phyloP scores from a whole-genome alignment of 345 rosid species.

The Chamaenerion angustifolium region DNA sequence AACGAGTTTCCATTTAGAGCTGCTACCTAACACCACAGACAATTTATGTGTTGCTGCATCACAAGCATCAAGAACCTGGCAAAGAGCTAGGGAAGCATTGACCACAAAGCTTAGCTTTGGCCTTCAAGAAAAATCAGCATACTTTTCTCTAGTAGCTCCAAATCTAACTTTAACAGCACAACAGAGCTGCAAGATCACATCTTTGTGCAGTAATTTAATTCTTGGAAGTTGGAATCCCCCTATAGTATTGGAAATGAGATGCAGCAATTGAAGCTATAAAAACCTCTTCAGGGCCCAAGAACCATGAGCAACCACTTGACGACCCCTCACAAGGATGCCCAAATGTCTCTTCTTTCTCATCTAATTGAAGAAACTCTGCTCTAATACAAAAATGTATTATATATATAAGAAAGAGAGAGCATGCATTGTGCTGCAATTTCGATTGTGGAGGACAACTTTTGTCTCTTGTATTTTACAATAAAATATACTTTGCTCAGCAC shows the following conservation, averaged over 20 bases:
- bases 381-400: no score
- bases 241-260: slow-evolving; percentile 29
- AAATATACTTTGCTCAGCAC: no score
- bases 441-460: no score
- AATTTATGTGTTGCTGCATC: slow-evolving; percentile 29
- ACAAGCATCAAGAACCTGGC: slow-evolving; percentile 50
- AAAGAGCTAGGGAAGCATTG: slow-evolving; percentile 37
- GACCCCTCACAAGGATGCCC: slow-evolving; percentile 20
- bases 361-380: no score
- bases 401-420: no score
- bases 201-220: slow-evolving; percentile 31
- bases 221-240: slow-evolving; percentile 37
- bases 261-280: slow-evolving; percentile 35
- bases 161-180: slow-evolving; percentile 47
- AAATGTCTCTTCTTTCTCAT: slow-evolving; percentile 28
- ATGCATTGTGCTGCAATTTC: no score
- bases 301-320: slow-evolving; percentile 16
- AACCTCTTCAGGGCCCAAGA: slow-evolving; percentile 39
- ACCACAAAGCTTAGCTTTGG: slow-evolving; percentile 56
- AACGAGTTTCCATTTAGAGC: slow-evolving; percentile 54
- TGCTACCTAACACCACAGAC: not conserved
- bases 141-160: slow-evolving; percentile 37
- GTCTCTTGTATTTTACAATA: no score
- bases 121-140: slow-evolving; percentile 39
- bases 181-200: slow-evolving; percentile 39